phyloP scores from a whole-genome alignment of 2,329 filamentous ascomycete species.

The Neofusicoccum laricinum region DNA sequence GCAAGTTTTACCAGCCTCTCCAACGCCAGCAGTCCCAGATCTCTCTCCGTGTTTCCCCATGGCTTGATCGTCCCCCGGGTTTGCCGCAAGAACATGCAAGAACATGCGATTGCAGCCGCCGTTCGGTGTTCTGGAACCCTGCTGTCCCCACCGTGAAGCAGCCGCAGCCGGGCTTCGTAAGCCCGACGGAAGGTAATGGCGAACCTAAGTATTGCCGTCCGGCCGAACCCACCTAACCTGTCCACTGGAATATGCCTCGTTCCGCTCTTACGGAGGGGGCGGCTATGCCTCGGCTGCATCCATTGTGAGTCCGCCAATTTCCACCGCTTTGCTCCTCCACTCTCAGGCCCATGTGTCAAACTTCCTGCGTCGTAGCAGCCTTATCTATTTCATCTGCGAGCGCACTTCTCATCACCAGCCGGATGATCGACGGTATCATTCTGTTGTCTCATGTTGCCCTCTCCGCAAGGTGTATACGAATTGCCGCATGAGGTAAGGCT shows the following conservation, averaged over 20 bases:
- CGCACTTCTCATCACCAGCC: neutral
- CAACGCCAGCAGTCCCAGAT: slow-evolving; percentile 8
- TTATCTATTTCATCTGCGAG: neutral
- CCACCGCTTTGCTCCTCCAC: neutral
- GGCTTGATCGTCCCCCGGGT: slow-evolving; percentile 5
- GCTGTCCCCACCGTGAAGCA: neutral
- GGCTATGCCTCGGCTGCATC: neutral
- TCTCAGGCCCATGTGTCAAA: neutral
- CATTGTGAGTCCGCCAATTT: neutral
- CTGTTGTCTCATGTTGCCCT: neutral
- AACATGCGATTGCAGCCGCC: neutral
- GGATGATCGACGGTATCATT: neutral
- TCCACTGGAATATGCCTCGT: neutral
- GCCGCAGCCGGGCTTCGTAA: neutral
- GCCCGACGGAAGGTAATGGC: neutral
- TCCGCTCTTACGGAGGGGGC: neutral
- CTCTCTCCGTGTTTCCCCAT: slow-evolving; percentile 1
- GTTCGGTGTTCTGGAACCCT: neutral
- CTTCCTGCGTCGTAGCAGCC: neutral
- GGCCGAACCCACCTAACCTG: neutral
- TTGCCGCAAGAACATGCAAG: neutral
- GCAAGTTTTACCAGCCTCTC: slow-evolving; percentile 5
- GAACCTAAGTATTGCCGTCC: neutral
- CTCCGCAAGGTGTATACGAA: neutral
- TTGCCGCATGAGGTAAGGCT: neutral